These are phyloP conservation scores for Alternaria sp. DNA, from an alignment of 2,329 filamentous ascomycete genomes.

Conservation along the genomic window DNA sequence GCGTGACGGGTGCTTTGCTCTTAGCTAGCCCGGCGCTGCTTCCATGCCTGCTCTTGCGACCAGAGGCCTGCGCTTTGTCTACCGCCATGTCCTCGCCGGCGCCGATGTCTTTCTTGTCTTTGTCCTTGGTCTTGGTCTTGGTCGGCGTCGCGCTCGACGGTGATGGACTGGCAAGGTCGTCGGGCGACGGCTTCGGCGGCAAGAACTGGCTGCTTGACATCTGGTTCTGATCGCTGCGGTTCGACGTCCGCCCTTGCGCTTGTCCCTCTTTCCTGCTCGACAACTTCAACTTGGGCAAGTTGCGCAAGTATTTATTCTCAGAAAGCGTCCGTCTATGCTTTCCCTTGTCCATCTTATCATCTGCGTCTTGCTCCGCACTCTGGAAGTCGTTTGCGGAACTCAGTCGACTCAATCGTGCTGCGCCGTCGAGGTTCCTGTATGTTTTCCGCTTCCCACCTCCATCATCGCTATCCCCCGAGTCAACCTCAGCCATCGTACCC, in stretches of 20 bases:
- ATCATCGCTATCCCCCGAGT: slow-evolving; percentile 77
- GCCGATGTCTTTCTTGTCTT: slow-evolving; percentile 33
- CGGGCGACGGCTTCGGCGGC: slow-evolving; percentile 38
- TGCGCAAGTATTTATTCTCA: slow-evolving; percentile 71
- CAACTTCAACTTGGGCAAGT: slow-evolving; percentile 66
- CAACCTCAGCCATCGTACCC: slow-evolving; percentile 78
- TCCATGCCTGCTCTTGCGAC: slow-evolving; percentile 38
- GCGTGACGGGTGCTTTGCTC: slow-evolving; percentile 58
- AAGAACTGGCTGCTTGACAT: slow-evolving; percentile 55
- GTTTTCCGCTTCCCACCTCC: slow-evolving; percentile 38
- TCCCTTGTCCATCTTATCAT: slow-evolving; percentile 21
- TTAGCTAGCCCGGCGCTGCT: slow-evolving; percentile 33
- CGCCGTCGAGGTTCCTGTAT: slow-evolving; percentile 44
- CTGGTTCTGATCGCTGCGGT: slow-evolving; percentile 67
- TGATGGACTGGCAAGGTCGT: slow-evolving; percentile 15
- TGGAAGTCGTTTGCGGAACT: slow-evolving; percentile 47
- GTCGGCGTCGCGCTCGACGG: slow-evolving; percentile 17
- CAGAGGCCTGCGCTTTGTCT: slow-evolving; percentile 32
- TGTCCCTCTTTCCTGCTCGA: slow-evolving; percentile 41
- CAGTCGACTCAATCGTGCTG: slow-evolving; percentile 47
- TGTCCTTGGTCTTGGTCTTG: slow-evolving; percentile 16
- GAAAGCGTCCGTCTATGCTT: slow-evolving; percentile 69
- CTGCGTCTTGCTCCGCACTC: slow-evolving; percentile 24
- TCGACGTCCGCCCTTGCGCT: slow-evolving; percentile 28
- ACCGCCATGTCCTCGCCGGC: slow-evolving; percentile 32